A percentile compares a stretch with the other conserved stretches of the same genome.
Conservation (phyloP, 1,284 basidiomycete species). For the Rhizoctonia solani region DNA sequence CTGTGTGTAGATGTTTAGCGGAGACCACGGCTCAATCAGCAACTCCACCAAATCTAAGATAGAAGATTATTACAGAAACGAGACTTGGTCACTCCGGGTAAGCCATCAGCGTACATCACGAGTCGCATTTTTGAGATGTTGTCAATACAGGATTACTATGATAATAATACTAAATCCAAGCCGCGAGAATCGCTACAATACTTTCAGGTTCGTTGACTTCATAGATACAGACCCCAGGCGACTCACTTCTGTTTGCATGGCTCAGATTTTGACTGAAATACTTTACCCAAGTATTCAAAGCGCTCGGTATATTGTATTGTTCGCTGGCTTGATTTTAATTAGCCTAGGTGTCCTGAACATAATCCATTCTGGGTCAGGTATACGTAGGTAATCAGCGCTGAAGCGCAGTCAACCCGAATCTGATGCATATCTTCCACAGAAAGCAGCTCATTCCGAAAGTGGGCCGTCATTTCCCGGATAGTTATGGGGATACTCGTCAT, state of each 20-base stretch:
- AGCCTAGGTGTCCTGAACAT: neutral
- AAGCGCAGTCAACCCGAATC: neutral
- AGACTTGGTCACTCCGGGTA: neutral
- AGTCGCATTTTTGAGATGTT: no score
- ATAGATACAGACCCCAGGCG: neutral
- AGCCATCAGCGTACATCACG: no score
- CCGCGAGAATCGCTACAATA: no score
- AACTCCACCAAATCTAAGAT: no score
- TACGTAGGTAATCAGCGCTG: neutral
- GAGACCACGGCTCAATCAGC: no score
- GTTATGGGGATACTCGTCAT: neutral
- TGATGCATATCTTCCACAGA: neutral
- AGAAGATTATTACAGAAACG: neutral
- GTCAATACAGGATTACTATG: no score
- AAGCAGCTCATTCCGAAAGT: neutral
- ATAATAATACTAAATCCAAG: no score
- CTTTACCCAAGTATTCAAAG: neutral
- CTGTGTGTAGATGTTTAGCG: no score
- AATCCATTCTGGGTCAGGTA: no score
- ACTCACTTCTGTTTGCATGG: neutral
- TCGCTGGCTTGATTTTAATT: neutral
- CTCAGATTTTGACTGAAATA: neutral
- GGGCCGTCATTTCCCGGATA: neutral
- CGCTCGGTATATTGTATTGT: neutral
- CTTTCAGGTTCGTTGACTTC: neutral